Evolutionary conservation across 306 rosid genomes (phyloP).

Genomic region (Glycine latifolia): DNA sequence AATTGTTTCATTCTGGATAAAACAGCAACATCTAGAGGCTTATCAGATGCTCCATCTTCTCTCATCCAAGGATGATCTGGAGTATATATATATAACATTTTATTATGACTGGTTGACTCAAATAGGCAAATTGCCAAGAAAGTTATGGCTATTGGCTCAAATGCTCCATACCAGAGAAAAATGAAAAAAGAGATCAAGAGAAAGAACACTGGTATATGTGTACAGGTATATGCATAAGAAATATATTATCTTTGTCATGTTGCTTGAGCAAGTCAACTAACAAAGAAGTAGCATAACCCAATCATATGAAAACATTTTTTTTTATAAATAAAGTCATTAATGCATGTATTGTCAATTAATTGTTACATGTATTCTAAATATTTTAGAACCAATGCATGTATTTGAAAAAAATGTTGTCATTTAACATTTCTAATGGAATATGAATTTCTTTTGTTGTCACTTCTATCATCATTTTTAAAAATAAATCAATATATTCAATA

Average conservation of each 20-base stretch:
- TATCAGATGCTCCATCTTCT: slow-evolving; percentile 79
- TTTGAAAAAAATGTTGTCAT: neutral
- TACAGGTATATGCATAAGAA: neutral
- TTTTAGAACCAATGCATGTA: neutral
- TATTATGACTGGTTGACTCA: neutral
- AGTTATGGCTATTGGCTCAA: neutral
- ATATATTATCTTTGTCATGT: neutral
- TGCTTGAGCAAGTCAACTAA: neutral
- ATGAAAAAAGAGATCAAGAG: neutral
- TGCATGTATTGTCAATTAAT: neutral
- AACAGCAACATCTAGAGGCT: slow-evolving; percentile 95
- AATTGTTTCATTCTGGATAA: slow-evolving; percentile 94
- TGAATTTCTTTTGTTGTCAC: neutral
- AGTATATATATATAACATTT: neutral
- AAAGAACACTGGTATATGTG: neutral
- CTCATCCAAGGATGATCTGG: slow-evolving; percentile 24
- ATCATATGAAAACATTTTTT: neutral
- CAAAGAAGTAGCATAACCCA: neutral
- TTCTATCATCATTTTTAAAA: neutral
- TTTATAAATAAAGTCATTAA: too few relatives aligned
- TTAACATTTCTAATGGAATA: neutral
- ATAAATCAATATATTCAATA: neutral
- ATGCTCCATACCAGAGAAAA: neutral
- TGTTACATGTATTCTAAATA: neutral
- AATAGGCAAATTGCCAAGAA: neutral